Percentiles rank a stretch among this genome's conserved stretches.
Conservation (phyloP, 495 filamentous ascomycete species). For the Parmelia sp. region DNA sequence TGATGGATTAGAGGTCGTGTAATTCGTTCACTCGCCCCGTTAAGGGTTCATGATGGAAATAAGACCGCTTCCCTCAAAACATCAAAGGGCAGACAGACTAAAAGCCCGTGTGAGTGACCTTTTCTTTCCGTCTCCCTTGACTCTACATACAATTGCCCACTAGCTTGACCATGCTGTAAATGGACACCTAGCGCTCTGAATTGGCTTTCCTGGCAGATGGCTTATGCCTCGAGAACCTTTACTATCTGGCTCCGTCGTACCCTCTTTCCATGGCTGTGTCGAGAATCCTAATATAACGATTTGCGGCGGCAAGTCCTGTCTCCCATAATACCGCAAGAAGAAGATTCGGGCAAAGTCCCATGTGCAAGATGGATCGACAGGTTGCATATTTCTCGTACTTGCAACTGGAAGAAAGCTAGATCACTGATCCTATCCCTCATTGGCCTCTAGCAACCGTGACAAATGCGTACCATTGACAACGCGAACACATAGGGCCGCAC, state of each 20-base stretch:
- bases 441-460: neutral
- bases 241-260: neutral
- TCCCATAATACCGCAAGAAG: neutral
- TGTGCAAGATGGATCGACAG: neutral
- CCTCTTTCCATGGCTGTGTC: neutral
- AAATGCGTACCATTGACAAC: neutral
- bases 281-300: neutral
- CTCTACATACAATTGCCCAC: neutral
- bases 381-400: neutral
- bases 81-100: neutral
- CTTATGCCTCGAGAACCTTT: neutral
- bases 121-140: neutral
- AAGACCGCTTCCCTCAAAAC: neutral
- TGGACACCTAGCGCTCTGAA: neutral
- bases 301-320: neutral
- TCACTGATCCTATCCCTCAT: neutral
- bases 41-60: neutral
- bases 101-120: neutral
- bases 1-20: conserved; percentile 52
- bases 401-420: neutral
- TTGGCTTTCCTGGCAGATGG: neutral
- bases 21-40: conserved; percentile 16
- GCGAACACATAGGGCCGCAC: neutral
- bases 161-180: neutral
- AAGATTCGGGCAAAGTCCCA: neutral